These are phyloP conservation scores for Trametopsis cervina DNA, from an alignment of 768 basidiomycete species.

Conservation along the genomic window DNA sequence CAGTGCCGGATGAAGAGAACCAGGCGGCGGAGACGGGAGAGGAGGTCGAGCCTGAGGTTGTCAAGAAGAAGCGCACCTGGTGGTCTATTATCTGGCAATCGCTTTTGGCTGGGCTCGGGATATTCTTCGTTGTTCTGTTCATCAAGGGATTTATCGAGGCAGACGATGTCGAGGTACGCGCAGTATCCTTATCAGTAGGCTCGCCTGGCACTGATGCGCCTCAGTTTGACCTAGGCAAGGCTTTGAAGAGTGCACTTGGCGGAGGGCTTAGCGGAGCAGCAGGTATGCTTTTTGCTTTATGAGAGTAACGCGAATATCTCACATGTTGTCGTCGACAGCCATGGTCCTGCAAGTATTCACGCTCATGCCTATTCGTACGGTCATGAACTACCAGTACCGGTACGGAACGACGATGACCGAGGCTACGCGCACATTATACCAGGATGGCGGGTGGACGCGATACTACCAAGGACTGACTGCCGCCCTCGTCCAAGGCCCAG, in stretches of 20 bases:
- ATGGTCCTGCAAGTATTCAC: conserved; percentile 93
- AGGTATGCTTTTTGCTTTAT: conserved; percentile 32
- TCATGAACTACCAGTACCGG: conserved; percentile 96
- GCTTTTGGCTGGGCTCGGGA: conserved; percentile 28
- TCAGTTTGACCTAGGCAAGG: conserved; percentile 75
- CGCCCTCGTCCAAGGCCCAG: conserved; percentile 81
- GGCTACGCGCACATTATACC: conserved; percentile 61
- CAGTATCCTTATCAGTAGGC: too few species aligned
- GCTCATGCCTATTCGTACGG: conserved; percentile 92
- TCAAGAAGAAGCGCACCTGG: conserved; percentile 19
- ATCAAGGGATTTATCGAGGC: conserved; percentile 68
- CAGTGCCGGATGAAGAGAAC: conserved; percentile 7
- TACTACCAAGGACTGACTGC: conserved; percentile 86
- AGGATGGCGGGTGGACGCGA: conserved; percentile 72
- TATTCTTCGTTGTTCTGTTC: conserved; percentile 40
- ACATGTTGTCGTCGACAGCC: conserved; percentile 34
- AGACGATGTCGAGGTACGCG: conserved; percentile 57
- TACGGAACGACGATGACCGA: conserved; percentile 72
- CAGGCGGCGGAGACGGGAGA: not conserved
- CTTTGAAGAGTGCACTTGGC: conserved; percentile 78
- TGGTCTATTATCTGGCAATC: conserved; percentile 27
- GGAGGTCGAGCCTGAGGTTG: conserved; percentile 5
- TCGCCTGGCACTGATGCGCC: too few species aligned
- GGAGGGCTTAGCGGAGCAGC: conserved; percentile 89
- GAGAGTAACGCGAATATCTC: not conserved